Evolutionary conservation across 805 yeast genomes (phyloP), one percentile per base, ranked within the genome.

Genomic region (Saccharomycopsis sp.): DNA sequence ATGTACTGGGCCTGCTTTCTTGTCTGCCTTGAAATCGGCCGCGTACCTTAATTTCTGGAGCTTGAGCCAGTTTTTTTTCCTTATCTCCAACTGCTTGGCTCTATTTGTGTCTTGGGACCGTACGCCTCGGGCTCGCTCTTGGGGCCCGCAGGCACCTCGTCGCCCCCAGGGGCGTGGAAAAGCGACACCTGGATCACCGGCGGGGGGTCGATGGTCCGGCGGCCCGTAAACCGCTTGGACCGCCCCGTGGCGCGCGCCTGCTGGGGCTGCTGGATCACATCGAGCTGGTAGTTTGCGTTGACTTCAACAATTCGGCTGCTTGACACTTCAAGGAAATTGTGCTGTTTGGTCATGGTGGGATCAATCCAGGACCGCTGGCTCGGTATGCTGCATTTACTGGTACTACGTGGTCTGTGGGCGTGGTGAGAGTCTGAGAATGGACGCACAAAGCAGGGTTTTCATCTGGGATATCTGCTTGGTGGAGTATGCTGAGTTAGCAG

Each of bases 61-160:
- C 56, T 76, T 80, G 8, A 78, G 72, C 95, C 94, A 88, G 63
- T 78, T 75, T 58, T 75, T 72, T 60, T 80, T 78, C 56, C 81
- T 73, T 23, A 70, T 66, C 29, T 75, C 74, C 3, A 83, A 69
- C 51, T 73, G 75, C 2, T 62, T 62, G 23, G 65, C 57, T 16
- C 62, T 40, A 41, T 61, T 51, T 20, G 61, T 41, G 16, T 62
- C 60, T 18, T 66, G 60, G 46, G 66, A 56, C n/a, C 50, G 16
- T 18, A 7, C 7, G 29, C 52, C 20, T 5, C 34, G 9, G 34
- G 5, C 9, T n/a, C 24, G 9, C 5, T 15, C 4, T 34, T 24
- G 5, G 51, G 8, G 16, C 44, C 23, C 50, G n/a, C 37, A 29
- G 37, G n/a, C n/a, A n/a, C n/a, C n/a, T n/a, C n/a, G n/a, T n/a